phyloP scores from a whole-genome alignment of 2,329 filamentous ascomycete species.

The Dactylellina haptotyla region DNA sequence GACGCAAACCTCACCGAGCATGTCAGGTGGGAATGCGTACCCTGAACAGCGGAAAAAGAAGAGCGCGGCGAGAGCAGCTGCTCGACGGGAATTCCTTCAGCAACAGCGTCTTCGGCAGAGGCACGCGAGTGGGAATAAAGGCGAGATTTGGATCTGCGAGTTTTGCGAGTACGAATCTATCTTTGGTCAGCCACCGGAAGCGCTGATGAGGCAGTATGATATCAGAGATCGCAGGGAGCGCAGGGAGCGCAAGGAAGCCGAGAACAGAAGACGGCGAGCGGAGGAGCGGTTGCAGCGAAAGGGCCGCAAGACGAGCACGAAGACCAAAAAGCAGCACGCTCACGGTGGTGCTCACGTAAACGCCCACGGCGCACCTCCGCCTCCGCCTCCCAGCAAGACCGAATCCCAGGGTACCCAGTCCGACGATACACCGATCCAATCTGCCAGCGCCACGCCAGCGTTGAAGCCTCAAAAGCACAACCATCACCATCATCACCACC shows the following conservation, averaged over 20 bases:
- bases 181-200: slow-evolving; percentile 85
- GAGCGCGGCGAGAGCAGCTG: slow-evolving; percentile 75
- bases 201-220: slow-evolving; percentile 90
- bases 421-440: slow-evolving; percentile 57
- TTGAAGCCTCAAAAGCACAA: slow-evolving; percentile 57
- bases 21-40: slow-evolving; percentile 62
- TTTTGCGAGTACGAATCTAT: slow-evolving; percentile 98
- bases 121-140: slow-evolving; percentile 59
- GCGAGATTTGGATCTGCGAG: slow-evolving; percentile 93
- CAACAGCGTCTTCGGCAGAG: slow-evolving; percentile 68
- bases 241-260: slow-evolving; percentile 75
- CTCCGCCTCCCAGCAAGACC: slow-evolving; percentile 55
- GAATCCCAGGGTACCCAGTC: slow-evolving; percentile 58
- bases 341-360: slow-evolving; percentile 61
- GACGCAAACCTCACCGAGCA: slow-evolving; percentile 68
- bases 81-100: slow-evolving; percentile 80
- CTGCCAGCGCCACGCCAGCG: slow-evolving; percentile 54
- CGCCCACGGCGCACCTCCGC: slow-evolving; percentile 56
- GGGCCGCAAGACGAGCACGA: slow-evolving; percentile 74
- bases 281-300: slow-evolving; percentile 95
- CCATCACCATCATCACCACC: slow-evolving; percentile 55
- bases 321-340: slow-evolving; percentile 61
- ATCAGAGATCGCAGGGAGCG: slow-evolving; percentile 89
- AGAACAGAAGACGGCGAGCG: slow-evolving; percentile 74
- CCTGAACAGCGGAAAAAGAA: slow-evolving; percentile 62